Percentiles rank a stretch among this genome's conserved stretches.
These are phyloP conservation scores for Exophiala lecanii-corni DNA, from an alignment of 2,329 filamentous ascomycete species.

Conservation along the genomic window DNA sequence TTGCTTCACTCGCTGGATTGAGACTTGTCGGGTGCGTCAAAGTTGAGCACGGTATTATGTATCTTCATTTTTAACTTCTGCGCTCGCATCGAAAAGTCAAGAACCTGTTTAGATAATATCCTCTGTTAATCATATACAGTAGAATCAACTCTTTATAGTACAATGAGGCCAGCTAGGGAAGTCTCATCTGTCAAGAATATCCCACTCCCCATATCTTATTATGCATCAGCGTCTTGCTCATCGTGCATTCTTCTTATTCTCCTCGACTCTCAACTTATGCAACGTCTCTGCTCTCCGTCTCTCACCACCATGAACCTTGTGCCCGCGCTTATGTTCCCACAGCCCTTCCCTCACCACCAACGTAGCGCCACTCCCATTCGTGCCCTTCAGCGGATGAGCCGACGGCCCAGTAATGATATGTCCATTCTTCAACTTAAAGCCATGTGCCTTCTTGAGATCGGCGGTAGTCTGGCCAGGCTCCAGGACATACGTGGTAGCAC, in stretches of 20 bases:
- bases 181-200: too few species aligned
- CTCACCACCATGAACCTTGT: slow-evolving; percentile 96
- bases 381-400: slow-evolving; percentile 62
- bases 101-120: too few species aligned
- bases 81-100: too few species aligned
- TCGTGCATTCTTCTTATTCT: slow-evolving; percentile 59
- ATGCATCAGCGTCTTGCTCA: too few species aligned
- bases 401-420: slow-evolving; percentile 71
- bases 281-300: slow-evolving; percentile 78
- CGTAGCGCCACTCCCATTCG: slow-evolving; percentile 55
- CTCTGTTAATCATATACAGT: too few species aligned
- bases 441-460: slow-evolving; percentile 52
- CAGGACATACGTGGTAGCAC: slow-evolving; percentile 53
- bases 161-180: too few species aligned
- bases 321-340: slow-evolving; percentile 83
- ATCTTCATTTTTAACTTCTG: too few species aligned
- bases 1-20: too few species aligned
- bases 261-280: slow-evolving; percentile 74
- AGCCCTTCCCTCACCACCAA: slow-evolving; percentile 77
- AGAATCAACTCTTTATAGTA: too few species aligned
- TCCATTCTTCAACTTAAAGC: slow-evolving; percentile 64
- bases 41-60: too few species aligned
- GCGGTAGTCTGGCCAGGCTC: slow-evolving; percentile 36
- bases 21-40: too few species aligned
- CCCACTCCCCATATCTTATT: too few species aligned